Conservation (phyloP, 208 protist genomes). For the Tritrichomonas musculus region DNA sequence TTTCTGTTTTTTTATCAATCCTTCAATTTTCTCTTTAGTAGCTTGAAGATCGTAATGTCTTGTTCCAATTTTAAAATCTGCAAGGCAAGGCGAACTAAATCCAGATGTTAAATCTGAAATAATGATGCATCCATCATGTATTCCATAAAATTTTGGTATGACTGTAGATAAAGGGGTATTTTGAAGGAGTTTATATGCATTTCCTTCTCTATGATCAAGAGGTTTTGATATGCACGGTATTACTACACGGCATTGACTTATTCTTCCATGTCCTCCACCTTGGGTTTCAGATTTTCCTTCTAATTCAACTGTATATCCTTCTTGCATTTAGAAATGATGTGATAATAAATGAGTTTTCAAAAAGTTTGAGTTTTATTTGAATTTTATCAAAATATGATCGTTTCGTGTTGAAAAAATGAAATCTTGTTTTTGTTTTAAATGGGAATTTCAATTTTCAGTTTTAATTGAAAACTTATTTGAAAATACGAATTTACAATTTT, state of each 20-base stretch:
- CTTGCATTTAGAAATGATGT: neutral
- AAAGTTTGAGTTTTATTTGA: no score
- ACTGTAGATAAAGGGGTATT: neutral
- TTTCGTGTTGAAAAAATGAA: no score
- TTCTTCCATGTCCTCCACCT: conserved; percentile 1
- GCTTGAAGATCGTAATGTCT: neutral
- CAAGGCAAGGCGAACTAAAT: neutral
- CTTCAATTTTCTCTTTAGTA: neutral
- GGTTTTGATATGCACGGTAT: neutral
- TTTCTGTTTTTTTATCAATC: neutral
- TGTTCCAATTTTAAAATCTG: conserved; percentile 14
- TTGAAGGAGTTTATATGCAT: neutral
- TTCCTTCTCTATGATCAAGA: conserved; percentile 12
- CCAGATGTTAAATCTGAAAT: neutral
- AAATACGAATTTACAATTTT: no score
- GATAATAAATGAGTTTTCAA: no score
- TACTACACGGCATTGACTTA: neutral
- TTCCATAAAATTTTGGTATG: neutral
- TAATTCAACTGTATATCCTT: neutral
- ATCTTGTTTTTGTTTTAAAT: no score
- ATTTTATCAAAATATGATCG: no score
- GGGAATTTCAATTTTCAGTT: no score
- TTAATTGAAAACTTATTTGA: no score
- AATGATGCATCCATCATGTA: neutral
- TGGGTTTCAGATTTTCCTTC: neutral